phyloP scores from a whole-genome alignment of 2,329 filamentous ascomycete genomes.

The Arthrobotrys pseudoclavata region DNA sequence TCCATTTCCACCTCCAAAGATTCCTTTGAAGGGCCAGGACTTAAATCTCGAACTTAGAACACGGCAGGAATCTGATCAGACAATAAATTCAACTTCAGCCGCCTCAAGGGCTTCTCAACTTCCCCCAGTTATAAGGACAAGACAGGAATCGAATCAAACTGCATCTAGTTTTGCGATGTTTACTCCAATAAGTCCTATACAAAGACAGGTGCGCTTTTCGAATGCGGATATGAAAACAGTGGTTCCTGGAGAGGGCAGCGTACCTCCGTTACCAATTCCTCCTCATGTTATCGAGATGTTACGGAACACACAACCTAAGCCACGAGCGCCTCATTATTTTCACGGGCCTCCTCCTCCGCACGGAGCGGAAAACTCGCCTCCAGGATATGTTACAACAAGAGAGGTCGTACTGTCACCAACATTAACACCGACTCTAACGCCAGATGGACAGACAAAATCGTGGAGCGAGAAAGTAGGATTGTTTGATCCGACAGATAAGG shows the following conservation, averaged over 20 bases:
- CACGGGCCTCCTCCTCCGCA: slow-evolving; percentile 52
- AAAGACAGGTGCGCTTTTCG: slow-evolving; percentile 42
- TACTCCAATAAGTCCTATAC: slow-evolving; percentile 35
- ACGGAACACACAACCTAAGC: slow-evolving; percentile 23
- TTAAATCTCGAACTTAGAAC: slow-evolving; percentile 25
- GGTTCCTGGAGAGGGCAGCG: slow-evolving; percentile 19
- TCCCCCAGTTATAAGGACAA: slow-evolving; percentile 5
- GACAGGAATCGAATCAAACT: slow-evolving; percentile 43
- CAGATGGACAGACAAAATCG: slow-evolving; percentile 28
- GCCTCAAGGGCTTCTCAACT: slow-evolving; percentile 4
- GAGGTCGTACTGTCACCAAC: slow-evolving; percentile 3
- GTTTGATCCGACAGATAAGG: slow-evolving; percentile 53
- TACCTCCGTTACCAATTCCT: slow-evolving; percentile 38
- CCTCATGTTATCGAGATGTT: slow-evolving; percentile 54
- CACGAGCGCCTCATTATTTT: slow-evolving; percentile 43
- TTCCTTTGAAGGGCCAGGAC: slow-evolving; percentile 29
- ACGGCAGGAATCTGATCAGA: slow-evolving; percentile 32
- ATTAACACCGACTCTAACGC: slow-evolving; percentile 42
- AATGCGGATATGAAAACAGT: slow-evolving; percentile 37
- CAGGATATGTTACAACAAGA: slow-evolving; percentile 26
- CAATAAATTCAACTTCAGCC: slow-evolving; percentile 3
- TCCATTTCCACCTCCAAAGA: slow-evolving; percentile 29
- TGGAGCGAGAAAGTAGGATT: slow-evolving; percentile 54
- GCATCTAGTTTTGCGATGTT: slow-evolving; percentile 56
- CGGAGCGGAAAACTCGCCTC: slow-evolving; percentile 35